phyloP scores from a whole-genome alignment of 306 rosid species.

The Boehmeria nivea region DNA sequence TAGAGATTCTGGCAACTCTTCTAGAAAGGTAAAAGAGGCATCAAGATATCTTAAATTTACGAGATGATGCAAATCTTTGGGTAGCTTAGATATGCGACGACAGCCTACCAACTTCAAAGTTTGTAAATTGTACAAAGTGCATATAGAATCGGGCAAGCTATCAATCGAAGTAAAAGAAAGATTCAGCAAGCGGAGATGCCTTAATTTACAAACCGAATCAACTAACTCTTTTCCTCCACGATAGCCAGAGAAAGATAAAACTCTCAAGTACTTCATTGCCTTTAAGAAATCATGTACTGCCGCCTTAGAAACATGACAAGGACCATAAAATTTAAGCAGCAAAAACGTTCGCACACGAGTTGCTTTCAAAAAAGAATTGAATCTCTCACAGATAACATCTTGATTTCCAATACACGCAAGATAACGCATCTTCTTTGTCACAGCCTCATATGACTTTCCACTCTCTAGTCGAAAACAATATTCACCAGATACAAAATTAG shows the following conservation, averaged over 20 bases:
- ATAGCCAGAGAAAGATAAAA: background rate
- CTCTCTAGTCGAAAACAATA: background rate
- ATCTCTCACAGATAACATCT: background rate
- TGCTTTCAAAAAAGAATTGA: background rate
- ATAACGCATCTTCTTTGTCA: background rate
- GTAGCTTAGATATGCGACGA: background rate
- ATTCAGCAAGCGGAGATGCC: background rate
- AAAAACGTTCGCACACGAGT: too few species aligned
- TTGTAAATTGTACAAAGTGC: slow-evolving; percentile 13
- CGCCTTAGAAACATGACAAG: background rate
- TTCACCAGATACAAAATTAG: background rate
- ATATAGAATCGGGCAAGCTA: background rate
- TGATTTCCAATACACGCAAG: background rate
- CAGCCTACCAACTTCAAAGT: background rate
- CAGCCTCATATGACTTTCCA: background rate
- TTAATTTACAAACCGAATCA: background rate
- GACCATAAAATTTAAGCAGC: background rate
- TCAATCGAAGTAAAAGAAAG: slow-evolving; percentile 8
- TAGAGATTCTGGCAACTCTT: background rate
- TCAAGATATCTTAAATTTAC: slow-evolving; percentile 11
- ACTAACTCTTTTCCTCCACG: background rate
- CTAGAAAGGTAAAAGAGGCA: background rate
- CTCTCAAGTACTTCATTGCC: background rate
- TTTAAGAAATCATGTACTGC: background rate
- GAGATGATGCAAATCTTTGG: background rate